Conservation (phyloP, 768 basidiomycete species). For the Pleurotus djamor region DNA sequence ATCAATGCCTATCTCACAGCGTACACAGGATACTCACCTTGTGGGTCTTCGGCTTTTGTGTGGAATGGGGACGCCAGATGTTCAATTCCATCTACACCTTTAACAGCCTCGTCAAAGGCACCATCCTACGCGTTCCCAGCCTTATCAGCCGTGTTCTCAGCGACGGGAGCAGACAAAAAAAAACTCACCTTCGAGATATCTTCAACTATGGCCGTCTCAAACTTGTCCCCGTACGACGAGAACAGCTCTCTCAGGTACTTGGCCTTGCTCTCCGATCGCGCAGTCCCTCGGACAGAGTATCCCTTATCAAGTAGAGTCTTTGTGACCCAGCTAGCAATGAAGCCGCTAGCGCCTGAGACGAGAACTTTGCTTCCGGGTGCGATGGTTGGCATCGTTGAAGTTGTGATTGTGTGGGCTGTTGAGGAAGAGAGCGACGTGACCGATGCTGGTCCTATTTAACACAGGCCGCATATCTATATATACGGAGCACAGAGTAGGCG, state of each 20-base stretch:
- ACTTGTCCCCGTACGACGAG: conserved; percentile 48
- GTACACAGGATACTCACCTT: conserved; percentile 16
- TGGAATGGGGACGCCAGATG: conserved; percentile 70
- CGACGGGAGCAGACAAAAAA: too few relatives aligned
- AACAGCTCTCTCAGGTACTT: conserved; percentile 54
- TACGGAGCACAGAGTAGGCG: too few relatives aligned
- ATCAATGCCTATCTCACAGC: neutral
- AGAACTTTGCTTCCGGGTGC: conserved; percentile 34
- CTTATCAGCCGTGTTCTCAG: neutral
- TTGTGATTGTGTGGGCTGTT: too few relatives aligned
- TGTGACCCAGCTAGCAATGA: conserved; percentile 59
- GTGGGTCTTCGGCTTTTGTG: conserved; percentile 40
- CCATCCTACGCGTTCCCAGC: conserved; percentile 39
- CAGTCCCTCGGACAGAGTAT: conserved; percentile 64
- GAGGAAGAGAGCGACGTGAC: too few relatives aligned
- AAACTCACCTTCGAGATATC: conserved; percentile 50
- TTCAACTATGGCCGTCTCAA: conserved; percentile 65
- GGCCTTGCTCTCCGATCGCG: conserved; percentile 61
- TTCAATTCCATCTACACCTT: conserved; percentile 69
- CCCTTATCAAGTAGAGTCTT: conserved; percentile 56
- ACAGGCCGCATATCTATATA: too few relatives aligned
- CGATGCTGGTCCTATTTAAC: too few relatives aligned
- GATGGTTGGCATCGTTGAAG: conserved; percentile 24
- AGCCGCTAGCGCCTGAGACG: conserved; percentile 61
- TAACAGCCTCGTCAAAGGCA: conserved; percentile 79